These are phyloP conservation scores for Hymenotorrendiella dingleyae DNA, from an alignment of 2,329 filamentous ascomycete genomes.

Conservation along the genomic window DNA sequence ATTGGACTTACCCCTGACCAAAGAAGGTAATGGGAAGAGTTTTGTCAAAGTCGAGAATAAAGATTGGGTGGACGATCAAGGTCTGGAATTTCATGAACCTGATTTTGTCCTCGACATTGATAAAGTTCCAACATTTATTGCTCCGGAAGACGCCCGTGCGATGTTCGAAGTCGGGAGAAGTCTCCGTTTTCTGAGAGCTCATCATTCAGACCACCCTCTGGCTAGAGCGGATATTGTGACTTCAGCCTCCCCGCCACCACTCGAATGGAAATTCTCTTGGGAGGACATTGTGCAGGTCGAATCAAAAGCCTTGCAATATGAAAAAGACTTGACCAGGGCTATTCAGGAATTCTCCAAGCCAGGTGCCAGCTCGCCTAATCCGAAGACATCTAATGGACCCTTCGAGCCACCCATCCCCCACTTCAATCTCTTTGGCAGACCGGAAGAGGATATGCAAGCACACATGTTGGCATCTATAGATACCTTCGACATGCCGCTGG, in stretches of 20 bases:
- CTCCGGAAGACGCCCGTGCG: slow-evolving; percentile 58
- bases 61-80: slow-evolving; percentile 52
- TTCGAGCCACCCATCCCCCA: slow-evolving; percentile 1
- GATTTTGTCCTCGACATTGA: slow-evolving; percentile 59
- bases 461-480: slow-evolving; percentile 46
- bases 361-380: neutral
- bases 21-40: slow-evolving; percentile 41
- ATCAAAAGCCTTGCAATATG: slow-evolving; percentile 48
- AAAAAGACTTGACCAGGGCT: slow-evolving; percentile 35
- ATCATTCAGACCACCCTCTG: slow-evolving; percentile 67
- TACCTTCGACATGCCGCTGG: slow-evolving; percentile 36
- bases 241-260: slow-evolving; percentile 45
- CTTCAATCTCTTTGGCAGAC: slow-evolving; percentile 43
- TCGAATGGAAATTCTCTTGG: slow-evolving; percentile 71
- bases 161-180: slow-evolving; percentile 80
- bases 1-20: slow-evolving; percentile 47
- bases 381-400: neutral
- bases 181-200: slow-evolving; percentile 62
- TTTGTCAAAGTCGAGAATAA: slow-evolving; percentile 56
- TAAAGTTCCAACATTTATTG: slow-evolving; percentile 67
- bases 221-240: slow-evolving; percentile 44
- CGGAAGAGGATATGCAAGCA: slow-evolving; percentile 41
- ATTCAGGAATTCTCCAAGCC: slow-evolving; percentile 24
- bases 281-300: slow-evolving; percentile 60
- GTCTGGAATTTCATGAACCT: slow-evolving; percentile 48